These are phyloP conservation scores for Backusella morwellensis DNA, from an alignment of 192 early-diverging fungal genomes.

Conservation along the genomic window DNA sequence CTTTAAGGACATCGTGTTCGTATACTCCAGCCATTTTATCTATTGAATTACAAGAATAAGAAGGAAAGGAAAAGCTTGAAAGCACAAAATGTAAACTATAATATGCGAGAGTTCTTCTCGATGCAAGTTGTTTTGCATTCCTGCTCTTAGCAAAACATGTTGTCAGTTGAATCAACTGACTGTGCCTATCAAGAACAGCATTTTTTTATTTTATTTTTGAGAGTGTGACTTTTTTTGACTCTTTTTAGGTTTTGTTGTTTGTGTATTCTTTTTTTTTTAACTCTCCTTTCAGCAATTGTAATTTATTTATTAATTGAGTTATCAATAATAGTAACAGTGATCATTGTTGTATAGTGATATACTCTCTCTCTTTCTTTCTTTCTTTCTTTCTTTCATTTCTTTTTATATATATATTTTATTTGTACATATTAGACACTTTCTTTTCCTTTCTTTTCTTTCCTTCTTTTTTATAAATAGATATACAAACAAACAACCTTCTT, in stretches of 20 bases:
- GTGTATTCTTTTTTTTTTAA: neutral
- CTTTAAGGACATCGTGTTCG: neutral
- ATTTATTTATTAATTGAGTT: neutral
- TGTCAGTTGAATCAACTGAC: neutral
- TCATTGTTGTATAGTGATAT: neutral
- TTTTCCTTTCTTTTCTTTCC: neutral
- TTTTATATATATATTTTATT: neutral
- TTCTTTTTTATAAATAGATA: neutral
- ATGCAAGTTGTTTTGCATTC: constrained; percentile 3
- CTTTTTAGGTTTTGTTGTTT: neutral
- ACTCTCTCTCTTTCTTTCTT: neutral
- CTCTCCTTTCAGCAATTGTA: neutral
- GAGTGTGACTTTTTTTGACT: neutral
- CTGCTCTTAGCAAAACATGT: neutral
- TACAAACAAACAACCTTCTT: neutral
- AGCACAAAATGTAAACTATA: neutral
- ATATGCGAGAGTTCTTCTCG: neutral
- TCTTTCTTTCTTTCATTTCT: neutral
- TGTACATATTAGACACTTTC: neutral
- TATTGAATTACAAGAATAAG: neutral
- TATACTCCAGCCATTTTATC: neutral
- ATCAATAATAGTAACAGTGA: constrained; percentile 1
- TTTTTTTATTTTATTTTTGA: too few relatives aligned
- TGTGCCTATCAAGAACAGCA: too few relatives aligned
- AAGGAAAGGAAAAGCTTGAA: neutral